Evolutionary conservation across 2,329 filamentous ascomycete genomes (phyloP).

Genomic region (Pseudogymnoascus sp.): DNA sequence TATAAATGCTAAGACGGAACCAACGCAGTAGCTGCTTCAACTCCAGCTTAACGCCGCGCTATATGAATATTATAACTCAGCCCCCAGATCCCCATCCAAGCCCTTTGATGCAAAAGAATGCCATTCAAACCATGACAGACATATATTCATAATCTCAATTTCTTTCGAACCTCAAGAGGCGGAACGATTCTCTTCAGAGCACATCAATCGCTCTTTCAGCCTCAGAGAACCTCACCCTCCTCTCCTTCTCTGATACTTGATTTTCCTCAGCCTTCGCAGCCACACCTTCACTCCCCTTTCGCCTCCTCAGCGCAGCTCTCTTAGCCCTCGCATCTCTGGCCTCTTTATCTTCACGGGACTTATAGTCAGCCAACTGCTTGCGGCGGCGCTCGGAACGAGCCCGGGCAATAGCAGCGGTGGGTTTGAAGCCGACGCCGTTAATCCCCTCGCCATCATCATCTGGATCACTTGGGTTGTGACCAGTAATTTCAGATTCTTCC

Average conservation of each 20-base stretch:
- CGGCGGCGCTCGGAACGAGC: conserved; percentile 50
- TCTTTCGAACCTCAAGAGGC: background rate
- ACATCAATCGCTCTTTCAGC: conserved; percentile 15
- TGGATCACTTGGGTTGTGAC: conserved; percentile 57
- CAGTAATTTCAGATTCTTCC: conserved; percentile 63
- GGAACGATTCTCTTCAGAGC: background rate
- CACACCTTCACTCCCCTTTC: conserved; percentile 15
- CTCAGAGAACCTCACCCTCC: conserved; percentile 29
- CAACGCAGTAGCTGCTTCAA: background rate
- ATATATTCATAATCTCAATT: background rate
- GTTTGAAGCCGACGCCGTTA: conserved; percentile 62
- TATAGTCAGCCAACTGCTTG: conserved; percentile 58
- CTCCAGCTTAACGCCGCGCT: background rate
- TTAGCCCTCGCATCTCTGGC: conserved; percentile 54
- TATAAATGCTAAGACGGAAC: background rate
- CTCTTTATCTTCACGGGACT: conserved; percentile 53
- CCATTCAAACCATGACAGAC: background rate
- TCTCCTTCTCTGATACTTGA: conserved; percentile 22
- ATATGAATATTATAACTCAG: background rate
- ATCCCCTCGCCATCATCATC: conserved; percentile 63
- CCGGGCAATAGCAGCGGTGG: conserved; percentile 55
- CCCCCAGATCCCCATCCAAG: background rate
- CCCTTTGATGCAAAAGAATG: background rate
- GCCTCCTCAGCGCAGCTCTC: conserved; percentile 46
- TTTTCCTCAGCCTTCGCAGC: conserved; percentile 13